Evolutionary conservation across 495 filamentous ascomycete species (phyloP).

Genomic region (Friedmanniomyces simplex): DNA sequence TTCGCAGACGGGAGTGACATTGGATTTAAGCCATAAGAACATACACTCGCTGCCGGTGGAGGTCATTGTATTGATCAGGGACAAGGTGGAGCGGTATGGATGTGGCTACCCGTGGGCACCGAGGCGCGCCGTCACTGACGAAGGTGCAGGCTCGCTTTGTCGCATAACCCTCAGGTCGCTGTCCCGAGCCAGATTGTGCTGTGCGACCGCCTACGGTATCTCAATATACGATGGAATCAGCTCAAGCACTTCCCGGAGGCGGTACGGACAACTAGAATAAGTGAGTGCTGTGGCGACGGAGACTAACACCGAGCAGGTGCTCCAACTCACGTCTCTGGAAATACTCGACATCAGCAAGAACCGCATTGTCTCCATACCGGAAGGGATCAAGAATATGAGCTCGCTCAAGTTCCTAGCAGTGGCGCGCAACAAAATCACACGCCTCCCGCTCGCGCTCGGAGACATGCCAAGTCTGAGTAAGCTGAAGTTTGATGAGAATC

Average conservation of each 20-base stretch:
- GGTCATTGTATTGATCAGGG: constrained; percentile 84
- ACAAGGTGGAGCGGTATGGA: constrained; percentile 78
- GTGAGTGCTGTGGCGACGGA: neutral
- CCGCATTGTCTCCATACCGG: constrained; percentile 64
- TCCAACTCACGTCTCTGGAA: constrained; percentile 74
- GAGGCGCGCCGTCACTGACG: constrained; percentile 11
- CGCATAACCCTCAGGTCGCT: constrained; percentile 73
- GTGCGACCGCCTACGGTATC: constrained; percentile 79
- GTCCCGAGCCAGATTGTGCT: constrained; percentile 75
- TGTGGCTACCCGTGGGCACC: too few relatives aligned
- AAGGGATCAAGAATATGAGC: constrained; percentile 64
- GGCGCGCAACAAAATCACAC: constrained; percentile 73
- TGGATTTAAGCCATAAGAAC: constrained; percentile 76
- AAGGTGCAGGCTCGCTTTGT: constrained; percentile 62
- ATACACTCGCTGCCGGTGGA: constrained; percentile 75
- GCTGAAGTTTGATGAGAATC: constrained; percentile 79
- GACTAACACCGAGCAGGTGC: constrained; percentile 41
- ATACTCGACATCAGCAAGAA: constrained; percentile 88
- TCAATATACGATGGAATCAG: constrained; percentile 84
- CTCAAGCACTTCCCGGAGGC: constrained; percentile 79
- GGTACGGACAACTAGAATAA: constrained; percentile 42
- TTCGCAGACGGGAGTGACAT: constrained; percentile 60
- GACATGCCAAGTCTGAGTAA: constrained; percentile 83
- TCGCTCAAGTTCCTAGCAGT: constrained; percentile 41
- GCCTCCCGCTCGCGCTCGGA: constrained; percentile 69